These are phyloP conservation scores for Bondarzewia mesenterica DNA, from an alignment of 1,284 basidiomycete genomes.

Conservation along the genomic window DNA sequence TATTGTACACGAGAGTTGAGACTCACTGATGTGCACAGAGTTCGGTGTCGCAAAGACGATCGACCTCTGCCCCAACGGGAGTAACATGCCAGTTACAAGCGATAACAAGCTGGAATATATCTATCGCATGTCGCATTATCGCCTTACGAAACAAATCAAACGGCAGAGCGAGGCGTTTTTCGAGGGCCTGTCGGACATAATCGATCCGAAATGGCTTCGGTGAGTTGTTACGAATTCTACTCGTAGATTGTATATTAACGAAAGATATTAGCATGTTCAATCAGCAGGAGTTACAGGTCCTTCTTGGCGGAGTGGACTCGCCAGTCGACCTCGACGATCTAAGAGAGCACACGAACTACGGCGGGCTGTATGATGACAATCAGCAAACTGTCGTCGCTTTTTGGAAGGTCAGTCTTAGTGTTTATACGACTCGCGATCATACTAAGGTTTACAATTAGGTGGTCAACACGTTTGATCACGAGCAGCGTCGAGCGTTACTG, in stretches of 20 bases:
- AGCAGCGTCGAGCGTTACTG: constrained; percentile 64
- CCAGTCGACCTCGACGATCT: constrained; percentile 82
- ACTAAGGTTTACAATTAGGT: too few species aligned
- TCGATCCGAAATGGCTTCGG: constrained; percentile 86
- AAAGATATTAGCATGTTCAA: constrained; percentile 77
- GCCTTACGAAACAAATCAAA: constrained; percentile 84
- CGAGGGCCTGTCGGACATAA: constrained; percentile 81
- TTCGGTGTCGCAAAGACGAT: constrained; percentile 77
- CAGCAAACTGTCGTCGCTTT: constrained; percentile 68
- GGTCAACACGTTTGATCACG: constrained; percentile 65
- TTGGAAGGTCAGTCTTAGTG: constrained; percentile 67
- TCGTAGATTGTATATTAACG: not conserved
- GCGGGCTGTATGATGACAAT: constrained; percentile 65
- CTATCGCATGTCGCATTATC: constrained; percentile 84
- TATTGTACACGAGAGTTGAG: not conserved
- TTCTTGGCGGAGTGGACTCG: constrained; percentile 78
- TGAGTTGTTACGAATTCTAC: constrained; percentile 23
- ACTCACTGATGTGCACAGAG: constrained; percentile 40
- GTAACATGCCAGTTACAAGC: constrained; percentile 80
- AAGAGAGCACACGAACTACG: constrained; percentile 66
- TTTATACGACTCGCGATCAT: too few species aligned
- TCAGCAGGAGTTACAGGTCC: constrained; percentile 82
- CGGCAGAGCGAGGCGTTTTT: constrained; percentile 82
- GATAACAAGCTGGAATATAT: constrained; percentile 92
- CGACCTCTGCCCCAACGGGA: constrained; percentile 80